These are phyloP conservation scores for Puccinellia tenuiflora DNA, from an alignment of 176 grass and related monocot genomes.

Conservation along the genomic window DNA sequence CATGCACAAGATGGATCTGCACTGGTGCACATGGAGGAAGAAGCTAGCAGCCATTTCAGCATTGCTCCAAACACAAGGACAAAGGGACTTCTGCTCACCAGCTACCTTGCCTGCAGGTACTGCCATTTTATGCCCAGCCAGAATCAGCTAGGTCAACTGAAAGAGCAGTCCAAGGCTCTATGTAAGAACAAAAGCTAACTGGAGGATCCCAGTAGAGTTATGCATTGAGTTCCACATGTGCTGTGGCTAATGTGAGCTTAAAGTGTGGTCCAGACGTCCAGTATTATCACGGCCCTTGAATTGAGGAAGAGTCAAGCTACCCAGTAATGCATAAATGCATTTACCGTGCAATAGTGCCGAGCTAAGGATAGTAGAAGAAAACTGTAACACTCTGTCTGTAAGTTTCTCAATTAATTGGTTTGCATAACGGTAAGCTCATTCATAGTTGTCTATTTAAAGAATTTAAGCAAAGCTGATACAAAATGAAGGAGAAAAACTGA, in stretches of 20 bases:
- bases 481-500: not conserved
- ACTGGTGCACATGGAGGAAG: not conserved
- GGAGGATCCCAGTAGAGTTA: conserved; percentile 17
- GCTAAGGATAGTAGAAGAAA: not conserved
- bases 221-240: not conserved
- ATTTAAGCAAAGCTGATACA: not conserved
- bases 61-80: conserved; percentile 3
- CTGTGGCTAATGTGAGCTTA: not conserved
- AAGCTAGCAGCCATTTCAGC: not conserved
- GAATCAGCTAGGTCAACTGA: not conserved
- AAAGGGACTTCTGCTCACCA: not conserved
- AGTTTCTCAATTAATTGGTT: not conserved
- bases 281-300: conserved; percentile 8
- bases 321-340: not conserved
- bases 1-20: not conserved
- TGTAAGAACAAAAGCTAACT: conserved; percentile 13
- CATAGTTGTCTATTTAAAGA: not conserved
- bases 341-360: not conserved
- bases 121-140: not conserved
- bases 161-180: conserved; percentile 6
- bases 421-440: not conserved
- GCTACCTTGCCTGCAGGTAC: not conserved
- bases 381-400: not conserved
- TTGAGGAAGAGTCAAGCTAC: not conserved
- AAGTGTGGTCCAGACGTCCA: not conserved